Evolutionary conservation across 2,329 filamentous ascomycete species (phyloP).

Genomic region (Diaporthe ilicicola): DNA sequence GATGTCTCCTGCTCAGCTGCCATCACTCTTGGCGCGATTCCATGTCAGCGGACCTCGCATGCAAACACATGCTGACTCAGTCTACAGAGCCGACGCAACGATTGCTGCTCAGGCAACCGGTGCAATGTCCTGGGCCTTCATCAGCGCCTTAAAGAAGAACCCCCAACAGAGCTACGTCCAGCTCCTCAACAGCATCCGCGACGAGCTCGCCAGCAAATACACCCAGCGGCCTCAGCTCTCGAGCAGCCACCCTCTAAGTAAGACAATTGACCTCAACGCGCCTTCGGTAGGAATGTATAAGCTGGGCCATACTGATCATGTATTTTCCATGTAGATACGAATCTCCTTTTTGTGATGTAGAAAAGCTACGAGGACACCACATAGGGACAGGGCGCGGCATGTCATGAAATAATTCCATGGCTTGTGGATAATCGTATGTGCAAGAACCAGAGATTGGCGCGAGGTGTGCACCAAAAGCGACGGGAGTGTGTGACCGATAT

Average conservation of each 20-base stretch:
- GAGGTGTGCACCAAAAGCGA: not conserved
- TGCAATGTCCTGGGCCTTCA: slow-evolving; percentile 98
- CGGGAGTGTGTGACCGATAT: not conserved
- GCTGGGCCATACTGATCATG: not conserved
- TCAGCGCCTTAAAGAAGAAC: slow-evolving; percentile 92
- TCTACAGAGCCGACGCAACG: slow-evolving; percentile 82
- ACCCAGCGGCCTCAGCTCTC: slow-evolving; percentile 95
- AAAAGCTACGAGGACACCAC: not conserved
- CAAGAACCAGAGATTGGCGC: not conserved
- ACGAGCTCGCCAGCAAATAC: slow-evolving; percentile 89
- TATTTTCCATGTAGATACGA: slow-evolving; percentile 58
- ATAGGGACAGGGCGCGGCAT: not conserved
- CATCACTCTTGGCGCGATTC: not conserved
- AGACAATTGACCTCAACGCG: slow-evolving; percentile 41
- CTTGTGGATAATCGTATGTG: slow-evolving; percentile 12
- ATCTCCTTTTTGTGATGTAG: slow-evolving; percentile 71
- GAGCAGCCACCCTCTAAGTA: slow-evolving; percentile 95
- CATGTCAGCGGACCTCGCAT: not conserved
- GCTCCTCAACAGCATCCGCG: slow-evolving; percentile 93
- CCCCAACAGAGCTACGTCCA: slow-evolving; percentile 98
- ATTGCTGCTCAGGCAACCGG: slow-evolving; percentile 92
- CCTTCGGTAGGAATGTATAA: not conserved
- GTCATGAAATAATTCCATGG: not conserved
- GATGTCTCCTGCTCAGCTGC: not conserved
- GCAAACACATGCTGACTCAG: not conserved